These are phyloP conservation scores for Stagonosporopsis cucurbitacearum DNA, from an alignment of 2,329 filamentous ascomycete species.

Conservation along the genomic window DNA sequence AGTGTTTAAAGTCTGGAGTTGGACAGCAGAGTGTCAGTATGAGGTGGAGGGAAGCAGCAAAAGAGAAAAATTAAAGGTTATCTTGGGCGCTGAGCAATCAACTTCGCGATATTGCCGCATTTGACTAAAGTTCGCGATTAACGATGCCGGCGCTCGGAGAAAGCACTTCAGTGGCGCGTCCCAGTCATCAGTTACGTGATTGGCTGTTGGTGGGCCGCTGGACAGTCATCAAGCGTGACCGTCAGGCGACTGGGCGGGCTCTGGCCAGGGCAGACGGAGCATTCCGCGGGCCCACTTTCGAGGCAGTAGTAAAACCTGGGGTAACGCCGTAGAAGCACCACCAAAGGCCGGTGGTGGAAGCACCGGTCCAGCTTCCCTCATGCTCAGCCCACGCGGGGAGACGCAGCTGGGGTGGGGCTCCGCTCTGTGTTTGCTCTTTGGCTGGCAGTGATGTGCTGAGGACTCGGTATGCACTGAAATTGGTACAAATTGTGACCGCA, in stretches of 20 bases:
- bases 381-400: constrained; percentile 1
- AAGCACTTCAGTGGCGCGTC: constrained; percentile 16
- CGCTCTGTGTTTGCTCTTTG: background rate
- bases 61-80: constrained; percentile 1
- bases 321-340: constrained; percentile 18
- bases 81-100: constrained; percentile 21
- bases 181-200: constrained; percentile 11
- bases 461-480: background rate
- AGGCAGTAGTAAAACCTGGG: constrained; percentile 19
- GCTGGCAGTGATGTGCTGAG: background rate
- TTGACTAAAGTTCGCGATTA: constrained; percentile 17
- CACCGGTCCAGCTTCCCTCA: background rate
- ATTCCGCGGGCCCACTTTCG: constrained; percentile 12
- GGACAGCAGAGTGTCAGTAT: constrained; percentile 2
- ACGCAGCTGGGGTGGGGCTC: background rate
- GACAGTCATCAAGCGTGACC: constrained; percentile 15
- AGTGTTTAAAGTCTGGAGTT: background rate
- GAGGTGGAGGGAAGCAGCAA: background rate
- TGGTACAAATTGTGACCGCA: background rate
- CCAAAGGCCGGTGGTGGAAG: background rate
- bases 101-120: constrained; percentile 14
- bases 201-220: constrained; percentile 6
- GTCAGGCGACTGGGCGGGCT: constrained; percentile 9
- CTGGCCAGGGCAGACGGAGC: constrained; percentile 4
- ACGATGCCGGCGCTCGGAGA: constrained; percentile 17